Conservation (phyloP, 2,329 filamentous ascomycete genomes). For the Paracamarosporium sp. region DNA sequence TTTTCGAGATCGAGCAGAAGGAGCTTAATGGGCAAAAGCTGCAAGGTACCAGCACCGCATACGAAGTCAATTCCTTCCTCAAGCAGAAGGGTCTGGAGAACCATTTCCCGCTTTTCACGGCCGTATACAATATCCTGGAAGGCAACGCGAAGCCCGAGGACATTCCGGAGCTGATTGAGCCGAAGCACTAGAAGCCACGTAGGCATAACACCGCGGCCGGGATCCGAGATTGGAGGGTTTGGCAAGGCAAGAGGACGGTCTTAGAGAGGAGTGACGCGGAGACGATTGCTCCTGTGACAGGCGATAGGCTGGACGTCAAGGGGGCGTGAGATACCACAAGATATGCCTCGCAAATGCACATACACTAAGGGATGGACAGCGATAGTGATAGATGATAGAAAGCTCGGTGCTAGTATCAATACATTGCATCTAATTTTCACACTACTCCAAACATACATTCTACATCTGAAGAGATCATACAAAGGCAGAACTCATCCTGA, state of each 20-base stretch:
- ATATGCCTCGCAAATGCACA: neutral
- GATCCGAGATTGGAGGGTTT: neutral
- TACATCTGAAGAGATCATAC: too few species aligned
- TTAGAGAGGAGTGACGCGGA: neutral
- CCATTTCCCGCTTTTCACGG: slow-evolving; percentile 92
- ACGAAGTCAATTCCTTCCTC: slow-evolving; percentile 89
- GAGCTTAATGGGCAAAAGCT: slow-evolving; percentile 97
- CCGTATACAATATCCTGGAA: slow-evolving; percentile 81
- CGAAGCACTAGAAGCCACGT: slow-evolving; percentile 25
- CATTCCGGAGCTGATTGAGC: slow-evolving; percentile 70
- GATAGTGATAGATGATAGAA: neutral
- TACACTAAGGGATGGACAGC: neutral
- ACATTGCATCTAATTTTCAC: neutral
- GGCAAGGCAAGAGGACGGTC: neutral
- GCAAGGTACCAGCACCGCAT: slow-evolving; percentile 90
- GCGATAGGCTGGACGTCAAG: neutral
- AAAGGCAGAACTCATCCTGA: too few species aligned
- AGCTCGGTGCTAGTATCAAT: neutral
- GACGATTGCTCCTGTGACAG: neutral
- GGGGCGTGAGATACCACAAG: neutral
- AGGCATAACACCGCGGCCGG: neutral
- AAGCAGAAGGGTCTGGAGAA: slow-evolving; percentile 77
- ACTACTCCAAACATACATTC: neutral
- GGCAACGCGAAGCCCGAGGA: slow-evolving; percentile 79
- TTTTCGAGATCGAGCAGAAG: slow-evolving; percentile 85